These are phyloP conservation scores for Pharnaceum exiguum DNA, from an alignment of 148 eudicot genomes.

Conservation along the genomic window DNA sequence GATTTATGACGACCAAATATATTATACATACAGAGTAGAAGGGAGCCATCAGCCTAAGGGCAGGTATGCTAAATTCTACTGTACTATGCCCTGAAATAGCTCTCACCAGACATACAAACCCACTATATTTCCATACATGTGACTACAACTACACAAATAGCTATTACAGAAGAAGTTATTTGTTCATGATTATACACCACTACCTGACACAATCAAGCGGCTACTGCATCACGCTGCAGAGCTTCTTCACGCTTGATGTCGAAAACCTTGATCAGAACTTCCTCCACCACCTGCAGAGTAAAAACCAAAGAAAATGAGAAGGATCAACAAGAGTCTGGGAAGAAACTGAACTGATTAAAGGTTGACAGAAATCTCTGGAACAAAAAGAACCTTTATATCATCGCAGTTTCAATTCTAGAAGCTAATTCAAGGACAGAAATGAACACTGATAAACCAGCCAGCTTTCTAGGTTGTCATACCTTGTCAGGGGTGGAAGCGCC, in stretches of 20 bases:
- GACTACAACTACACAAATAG: slow-evolving; percentile 1
- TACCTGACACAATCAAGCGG: slow-evolving; percentile 17
- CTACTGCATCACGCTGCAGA: slow-evolving; percentile 27
- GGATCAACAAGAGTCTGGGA: not conserved
- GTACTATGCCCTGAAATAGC: not conserved
- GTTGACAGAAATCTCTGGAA: not conserved
- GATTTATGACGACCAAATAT: too few relatives aligned
- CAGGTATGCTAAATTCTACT: not conserved
- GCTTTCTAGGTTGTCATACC: too few relatives aligned
- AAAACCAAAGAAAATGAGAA: not conserved
- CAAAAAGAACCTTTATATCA: too few relatives aligned
- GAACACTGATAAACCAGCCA: too few relatives aligned
- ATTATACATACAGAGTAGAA: too few relatives aligned
- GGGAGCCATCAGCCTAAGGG: too few relatives aligned
- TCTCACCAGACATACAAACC: not conserved
- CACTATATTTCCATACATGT: slow-evolving; percentile 9
- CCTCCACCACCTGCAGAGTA: slow-evolving; percentile 56
- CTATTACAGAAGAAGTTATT: not conserved
- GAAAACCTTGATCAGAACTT: slow-evolving; percentile 35
- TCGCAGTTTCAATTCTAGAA: too few relatives aligned
- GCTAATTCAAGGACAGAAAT: too few relatives aligned
- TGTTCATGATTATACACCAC: not conserved
- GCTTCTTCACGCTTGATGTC: slow-evolving; percentile 39
- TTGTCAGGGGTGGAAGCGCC: slow-evolving; percentile 98
- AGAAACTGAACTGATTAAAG: too few relatives aligned